Evolutionary conservation across 1,284 basidiomycete species (phyloP).

Genomic region (Agroathelia rolfsii): DNA sequence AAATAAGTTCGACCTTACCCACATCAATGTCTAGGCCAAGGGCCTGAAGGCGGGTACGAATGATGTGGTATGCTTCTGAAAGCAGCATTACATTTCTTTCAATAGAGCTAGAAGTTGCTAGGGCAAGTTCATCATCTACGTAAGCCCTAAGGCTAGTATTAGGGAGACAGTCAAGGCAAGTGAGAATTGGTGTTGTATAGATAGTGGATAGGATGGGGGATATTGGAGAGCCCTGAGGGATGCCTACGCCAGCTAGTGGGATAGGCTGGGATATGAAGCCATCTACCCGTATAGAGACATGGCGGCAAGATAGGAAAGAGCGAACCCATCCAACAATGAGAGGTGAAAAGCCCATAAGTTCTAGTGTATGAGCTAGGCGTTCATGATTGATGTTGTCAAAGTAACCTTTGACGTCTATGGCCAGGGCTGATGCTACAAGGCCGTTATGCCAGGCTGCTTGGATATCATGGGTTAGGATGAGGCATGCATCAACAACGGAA

Average conservation of each 20-base stretch:
- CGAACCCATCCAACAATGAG: too few species aligned
- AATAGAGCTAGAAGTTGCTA: slow-evolving; percentile 11
- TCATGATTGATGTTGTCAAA: slow-evolving; percentile 22
- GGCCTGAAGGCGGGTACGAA: slow-evolving; percentile 3
- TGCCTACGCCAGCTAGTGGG: too few species aligned
- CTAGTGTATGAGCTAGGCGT: slow-evolving; percentile 7
- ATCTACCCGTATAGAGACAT: too few species aligned
- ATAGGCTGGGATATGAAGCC: too few species aligned
- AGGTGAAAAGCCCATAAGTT: slow-evolving; percentile 8
- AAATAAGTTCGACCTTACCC: slow-evolving; percentile 16
- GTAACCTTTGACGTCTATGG: slow-evolving; percentile 21
- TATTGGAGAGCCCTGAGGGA: too few species aligned
- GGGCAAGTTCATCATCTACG: too few species aligned
- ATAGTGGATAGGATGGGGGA: too few species aligned
- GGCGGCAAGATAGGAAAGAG: too few species aligned
- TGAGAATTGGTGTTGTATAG: too few species aligned
- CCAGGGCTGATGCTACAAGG: slow-evolving; percentile 15
- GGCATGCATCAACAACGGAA: slow-evolving; percentile 17
- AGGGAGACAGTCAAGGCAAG: too few species aligned
- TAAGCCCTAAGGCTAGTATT: too few species aligned
- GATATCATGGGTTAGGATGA: slow-evolving; percentile 17
- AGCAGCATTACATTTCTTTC: slow-evolving; percentile 12
- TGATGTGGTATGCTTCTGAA: slow-evolving; percentile 8
- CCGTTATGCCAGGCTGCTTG: slow-evolving; percentile 16
- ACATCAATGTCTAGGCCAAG: slow-evolving; percentile 14